A percentile compares a stretch with the other conserved stretches of the same genome.
Evolutionary conservation across 2,329 filamentous ascomycete genomes (phyloP).

Genomic region (Pseudogymnoascus sp.): DNA sequence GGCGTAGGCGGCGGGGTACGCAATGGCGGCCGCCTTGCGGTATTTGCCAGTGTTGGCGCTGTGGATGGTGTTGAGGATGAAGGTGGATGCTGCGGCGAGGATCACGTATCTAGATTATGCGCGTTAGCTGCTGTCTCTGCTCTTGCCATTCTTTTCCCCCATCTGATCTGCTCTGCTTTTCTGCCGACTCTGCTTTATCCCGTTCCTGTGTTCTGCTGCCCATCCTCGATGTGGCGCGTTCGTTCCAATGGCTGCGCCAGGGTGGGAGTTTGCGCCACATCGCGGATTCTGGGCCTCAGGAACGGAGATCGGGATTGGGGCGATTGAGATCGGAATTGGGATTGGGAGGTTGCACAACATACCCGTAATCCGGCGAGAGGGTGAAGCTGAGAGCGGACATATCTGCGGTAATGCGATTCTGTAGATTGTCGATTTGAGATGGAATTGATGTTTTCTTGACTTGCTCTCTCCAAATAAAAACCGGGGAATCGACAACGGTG

Average conservation of each 20-base stretch:
- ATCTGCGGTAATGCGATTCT: not conserved
- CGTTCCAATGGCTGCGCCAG: not conserved
- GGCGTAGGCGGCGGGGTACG: conserved; percentile 53
- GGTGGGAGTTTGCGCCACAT: not conserved
- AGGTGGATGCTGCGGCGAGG: conserved; percentile 47
- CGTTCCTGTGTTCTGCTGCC: not conserved
- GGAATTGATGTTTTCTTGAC: not conserved
- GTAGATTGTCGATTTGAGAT: not conserved
- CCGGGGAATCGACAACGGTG: not conserved
- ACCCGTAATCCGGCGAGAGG: conserved; percentile 7
- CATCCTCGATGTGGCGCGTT: not conserved
- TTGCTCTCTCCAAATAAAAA: not conserved
- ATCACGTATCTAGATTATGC: conserved; percentile 49
- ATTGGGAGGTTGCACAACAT: not conserved
- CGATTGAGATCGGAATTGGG: not conserved
- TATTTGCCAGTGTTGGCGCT: conserved; percentile 37
- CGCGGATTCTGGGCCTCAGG: not conserved
- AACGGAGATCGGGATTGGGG: not conserved
- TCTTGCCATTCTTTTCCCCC: not conserved
- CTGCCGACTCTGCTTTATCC: not conserved
- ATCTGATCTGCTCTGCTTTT: not conserved
- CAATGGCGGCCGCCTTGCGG: conserved; percentile 47
- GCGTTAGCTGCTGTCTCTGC: not conserved
- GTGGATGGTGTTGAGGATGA: conserved; percentile 53
- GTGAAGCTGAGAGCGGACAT: conserved; percentile 1